Base-by-base conservation (phyloP, 495 filamentous ascomycete species). In the Penicillium macrosclerotiorum region DNA sequence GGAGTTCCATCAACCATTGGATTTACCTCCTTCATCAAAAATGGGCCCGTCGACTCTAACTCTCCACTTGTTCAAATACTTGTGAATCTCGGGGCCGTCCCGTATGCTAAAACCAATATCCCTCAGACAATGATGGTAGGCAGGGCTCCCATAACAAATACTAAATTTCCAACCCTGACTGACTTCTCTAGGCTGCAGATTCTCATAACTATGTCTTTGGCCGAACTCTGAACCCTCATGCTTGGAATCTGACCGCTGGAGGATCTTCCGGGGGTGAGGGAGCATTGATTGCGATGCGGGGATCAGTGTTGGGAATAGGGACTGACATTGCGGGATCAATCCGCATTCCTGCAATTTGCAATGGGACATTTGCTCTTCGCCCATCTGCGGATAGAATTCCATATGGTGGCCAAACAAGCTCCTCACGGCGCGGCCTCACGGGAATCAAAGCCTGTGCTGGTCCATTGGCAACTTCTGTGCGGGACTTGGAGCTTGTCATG, bases 21-120 rank as follows among this genome's bases (percentile, higher is more conserved):
- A 0, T 62, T 58, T 20, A 36, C 48, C 2, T 52, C 58, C 0
- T 49, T 58, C 30, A 45, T 58, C 12, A 52, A 58, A 3, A 40
- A 55, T 38, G 30, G 23, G 2, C 58, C 58, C 0, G 43, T 51
- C 8, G 48, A 45, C 2, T 50, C 50, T 18, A 55, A 54, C 36
- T 58, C 54, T 13, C 38, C 38, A 2, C 8, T 54, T 4, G 55
- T 68, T 0, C 42, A 64, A 2, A 52, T 67, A 1, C 52, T 69
- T 2, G 49, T 66, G 1, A 49, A 42, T 4, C 53, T 63, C 0
- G 69, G 69, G 2, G 69, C 81, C 0, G 68, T 85, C 2, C 65
- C 81, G 2, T 81, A 78, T 47, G 76, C 76, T 49, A 85, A 87
- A 55, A 83, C 82, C 12, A 81, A 77, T 47, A 58, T 81, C 13